Conservation (phyloP, 148 eudicot genomes). For the Tetragonia tetragonoides region DNA sequence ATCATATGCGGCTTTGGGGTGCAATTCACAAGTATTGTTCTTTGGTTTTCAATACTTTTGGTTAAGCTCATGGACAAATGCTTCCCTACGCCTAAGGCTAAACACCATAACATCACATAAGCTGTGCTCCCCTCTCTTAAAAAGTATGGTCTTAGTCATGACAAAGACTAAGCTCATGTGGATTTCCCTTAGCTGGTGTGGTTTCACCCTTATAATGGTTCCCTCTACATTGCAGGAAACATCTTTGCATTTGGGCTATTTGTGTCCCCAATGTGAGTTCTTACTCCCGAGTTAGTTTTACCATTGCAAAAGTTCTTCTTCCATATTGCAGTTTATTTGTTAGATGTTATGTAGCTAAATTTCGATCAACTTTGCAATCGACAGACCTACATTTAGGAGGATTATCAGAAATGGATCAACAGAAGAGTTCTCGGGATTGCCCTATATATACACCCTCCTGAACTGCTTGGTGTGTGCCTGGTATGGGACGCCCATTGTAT, state of each 20-base stretch:
- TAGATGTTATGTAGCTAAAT: neutral
- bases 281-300: neutral
- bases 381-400: constrained; percentile 62
- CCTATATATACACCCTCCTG: constrained; percentile 70
- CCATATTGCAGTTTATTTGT: neutral
- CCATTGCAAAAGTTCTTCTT: neutral
- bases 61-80: too few species aligned
- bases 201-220: neutral
- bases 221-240: constrained; percentile 54
- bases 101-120: too few species aligned
- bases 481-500: constrained; percentile 77
- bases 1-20: too few species aligned
- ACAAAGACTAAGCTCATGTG: neutral
- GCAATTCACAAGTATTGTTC: too few species aligned
- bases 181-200: neutral
- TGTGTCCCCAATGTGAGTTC: constrained; percentile 77
- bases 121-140: too few species aligned
- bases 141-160: neutral
- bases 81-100: too few species aligned
- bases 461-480: constrained; percentile 76
- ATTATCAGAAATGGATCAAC: constrained; percentile 58
- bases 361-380: constrained; percentile 1
- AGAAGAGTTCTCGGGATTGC: constrained; percentile 75
- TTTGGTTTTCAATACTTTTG: too few species aligned
- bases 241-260: constrained; percentile 77